Base-by-base conservation (phyloP, 2,329 filamentous ascomycete species). In the Fusarium aywerte region DNA sequence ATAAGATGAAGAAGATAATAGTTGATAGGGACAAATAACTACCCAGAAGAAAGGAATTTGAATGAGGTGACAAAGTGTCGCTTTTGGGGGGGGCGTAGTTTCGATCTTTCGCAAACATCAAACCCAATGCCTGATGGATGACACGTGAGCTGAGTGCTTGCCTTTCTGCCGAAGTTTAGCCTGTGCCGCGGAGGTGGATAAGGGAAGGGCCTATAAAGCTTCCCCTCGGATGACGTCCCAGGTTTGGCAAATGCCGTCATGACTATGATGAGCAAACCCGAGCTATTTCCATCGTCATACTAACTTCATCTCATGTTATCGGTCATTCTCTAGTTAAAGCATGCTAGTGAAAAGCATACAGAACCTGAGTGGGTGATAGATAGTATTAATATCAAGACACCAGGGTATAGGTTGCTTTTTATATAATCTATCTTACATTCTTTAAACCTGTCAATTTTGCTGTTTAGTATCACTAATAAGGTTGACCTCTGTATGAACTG, bases 81-180 rank as follows among this genome's bases (percentile, higher is more conserved):
- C 40, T 53, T 57, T 54, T 32, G 42, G 38, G 56, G 42, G 55
- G 54, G 43, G 36, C 31, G 44, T 45, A 36, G 53, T 48, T 44
- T 54, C 35, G 23, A 48, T 31, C 62, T 62, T 62, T 62, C 65
- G 45, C 62, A 55, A 47, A 48, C 29, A 45, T 36, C 38, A 21
- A 55, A 49, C 39, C 39, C 29, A 52, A 52, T 55, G 52, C 45
- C 54, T 61, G 35, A 62, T 63, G 25, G 39, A 32, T 54, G 47
- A 66, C 67, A 69, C 67, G 67, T 69, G 67, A 69, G 66, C 43
- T 58, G 7, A 25, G 16, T 5, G 29, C 23, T 32, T 35, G 27
- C 36, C 18, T n/a, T 51, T 60, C 23, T 23, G 12, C 67, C 67
- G 66, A 31, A 7, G 54, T 64, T 69, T 69, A 69, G 31, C 66